Conservation (phyloP, 78 protist species). For the Dictyostelium purpureum region DNA sequence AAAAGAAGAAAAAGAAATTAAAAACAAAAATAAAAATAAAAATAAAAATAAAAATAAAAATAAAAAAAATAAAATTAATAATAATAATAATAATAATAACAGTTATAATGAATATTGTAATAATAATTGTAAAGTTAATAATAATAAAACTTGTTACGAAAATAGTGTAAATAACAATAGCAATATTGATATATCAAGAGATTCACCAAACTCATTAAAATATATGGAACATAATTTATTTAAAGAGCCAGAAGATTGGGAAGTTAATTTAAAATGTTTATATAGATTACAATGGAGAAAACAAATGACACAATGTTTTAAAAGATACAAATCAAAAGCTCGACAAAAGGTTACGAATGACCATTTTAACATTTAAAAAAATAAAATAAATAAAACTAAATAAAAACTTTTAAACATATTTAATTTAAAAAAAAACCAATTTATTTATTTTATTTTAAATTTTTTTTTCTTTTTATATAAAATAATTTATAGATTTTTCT, state of each 20-base stretch:
- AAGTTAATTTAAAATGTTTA: neutral
- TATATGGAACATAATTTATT: neutral
- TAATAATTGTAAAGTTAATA: neutral
- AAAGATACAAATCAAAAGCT: neutral
- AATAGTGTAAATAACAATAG: neutral
- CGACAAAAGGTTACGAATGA: neutral
- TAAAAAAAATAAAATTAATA: neutral
- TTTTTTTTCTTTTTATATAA: too few species aligned
- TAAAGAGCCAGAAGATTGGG: constrained; percentile 2
- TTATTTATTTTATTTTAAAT: too few species aligned
- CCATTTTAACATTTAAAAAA: neutral
- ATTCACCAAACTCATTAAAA: neutral
- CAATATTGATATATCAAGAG: neutral
- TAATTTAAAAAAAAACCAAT: too few species aligned
- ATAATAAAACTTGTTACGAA: neutral
- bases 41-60: neutral
- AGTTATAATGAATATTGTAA: neutral
- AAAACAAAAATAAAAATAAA: neutral
- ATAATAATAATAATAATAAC: neutral
- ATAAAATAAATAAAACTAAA: neutral
- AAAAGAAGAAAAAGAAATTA: neutral
- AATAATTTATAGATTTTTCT: too few species aligned
- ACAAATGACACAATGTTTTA: neutral
- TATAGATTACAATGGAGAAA: constrained; percentile 4
- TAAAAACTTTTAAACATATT: neutral